Conservation (phyloP, 2,329 filamentous ascomycete genomes). For the Clonostachys sp. region DNA sequence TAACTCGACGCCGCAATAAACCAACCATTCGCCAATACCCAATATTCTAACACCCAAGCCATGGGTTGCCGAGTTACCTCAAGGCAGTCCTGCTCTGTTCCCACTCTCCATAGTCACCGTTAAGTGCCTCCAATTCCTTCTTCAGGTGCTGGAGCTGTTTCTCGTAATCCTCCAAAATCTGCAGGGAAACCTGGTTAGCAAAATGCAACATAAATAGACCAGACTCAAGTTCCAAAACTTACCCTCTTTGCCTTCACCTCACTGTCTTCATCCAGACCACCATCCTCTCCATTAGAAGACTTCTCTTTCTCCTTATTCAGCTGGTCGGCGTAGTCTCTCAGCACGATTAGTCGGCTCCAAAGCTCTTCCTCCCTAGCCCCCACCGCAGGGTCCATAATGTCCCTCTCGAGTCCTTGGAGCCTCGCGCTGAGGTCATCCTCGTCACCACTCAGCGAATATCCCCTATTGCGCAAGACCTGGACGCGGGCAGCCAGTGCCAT, state of each 20-base stretch:
- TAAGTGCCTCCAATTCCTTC: constrained; percentile 63
- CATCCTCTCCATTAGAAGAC: constrained; percentile 50
- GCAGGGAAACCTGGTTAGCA: constrained; percentile 1
- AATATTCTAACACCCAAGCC: no score
- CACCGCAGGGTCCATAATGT: constrained; percentile 69
- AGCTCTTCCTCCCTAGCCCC: constrained; percentile 77
- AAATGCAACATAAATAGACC: no score
- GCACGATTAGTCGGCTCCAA: constrained; percentile 74
- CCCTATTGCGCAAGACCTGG: constrained; percentile 75
- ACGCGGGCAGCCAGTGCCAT: constrained; percentile 73
- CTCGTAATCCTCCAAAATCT: constrained; percentile 80
- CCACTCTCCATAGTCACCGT: constrained; percentile 52
- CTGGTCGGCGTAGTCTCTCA: constrained; percentile 68
- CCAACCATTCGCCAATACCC: no score
- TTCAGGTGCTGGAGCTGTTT: constrained; percentile 74
- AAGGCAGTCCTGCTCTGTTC: constrained; percentile 36
- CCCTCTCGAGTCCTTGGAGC: constrained; percentile 63
- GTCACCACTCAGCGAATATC: constrained; percentile 73
- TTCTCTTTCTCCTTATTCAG: constrained; percentile 72
- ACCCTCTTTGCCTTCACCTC: constrained; percentile 73
- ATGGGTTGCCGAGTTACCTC: neutral
- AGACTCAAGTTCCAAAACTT: constrained; percentile 14
- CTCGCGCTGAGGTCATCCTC: constrained; percentile 76
- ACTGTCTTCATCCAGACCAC: constrained; percentile 63
- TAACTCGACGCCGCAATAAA: no score